phyloP scores from a whole-genome alignment of 2,329 filamentous ascomycete genomes.

The Colletotrichum sp. region DNA sequence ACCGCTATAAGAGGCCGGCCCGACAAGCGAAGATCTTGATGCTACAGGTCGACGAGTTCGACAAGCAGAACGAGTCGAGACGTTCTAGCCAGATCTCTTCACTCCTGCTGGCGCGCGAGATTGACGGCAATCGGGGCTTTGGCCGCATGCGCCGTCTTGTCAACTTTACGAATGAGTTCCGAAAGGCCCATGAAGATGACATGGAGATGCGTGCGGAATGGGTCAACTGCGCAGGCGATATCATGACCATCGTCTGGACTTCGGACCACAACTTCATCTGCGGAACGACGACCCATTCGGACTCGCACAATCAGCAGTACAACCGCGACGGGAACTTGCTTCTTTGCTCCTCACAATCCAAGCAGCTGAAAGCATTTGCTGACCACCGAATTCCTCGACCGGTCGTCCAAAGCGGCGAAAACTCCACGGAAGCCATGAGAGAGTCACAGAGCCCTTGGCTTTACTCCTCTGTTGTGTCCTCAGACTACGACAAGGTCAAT shows the following conservation, averaged over 20 bases:
- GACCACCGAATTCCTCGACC: constrained; percentile 65
- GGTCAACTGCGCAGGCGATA: constrained; percentile 67
- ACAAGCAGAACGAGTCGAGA: constrained; percentile 28
- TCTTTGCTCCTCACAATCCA: constrained; percentile 52
- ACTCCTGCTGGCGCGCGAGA: constrained; percentile 54
- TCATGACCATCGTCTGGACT: constrained; percentile 63
- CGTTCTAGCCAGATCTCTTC: constrained; percentile 39
- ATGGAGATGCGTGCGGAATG: constrained; percentile 58
- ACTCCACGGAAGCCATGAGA: constrained; percentile 61
- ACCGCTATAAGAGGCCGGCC: constrained; percentile 32
- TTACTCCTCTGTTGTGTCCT: constrained; percentile 68
- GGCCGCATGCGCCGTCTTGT: constrained; percentile 44
- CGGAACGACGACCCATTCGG: constrained; percentile 67
- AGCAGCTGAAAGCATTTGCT: constrained; percentile 54
- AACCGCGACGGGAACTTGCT: constrained; percentile 69
- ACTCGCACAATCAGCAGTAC: constrained; percentile 68
- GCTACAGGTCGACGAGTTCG: constrained; percentile 33
- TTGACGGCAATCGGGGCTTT: constrained; percentile 49
- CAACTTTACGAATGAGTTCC: constrained; percentile 52
- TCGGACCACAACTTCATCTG: constrained; percentile 61
- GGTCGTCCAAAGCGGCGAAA: constrained; percentile 57
- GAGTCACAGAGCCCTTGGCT: constrained; percentile 67
- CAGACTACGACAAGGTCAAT: constrained; percentile 55
- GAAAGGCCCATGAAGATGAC: constrained; percentile 53
- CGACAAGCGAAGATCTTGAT: constrained; percentile 29